Percentiles rank a stretch among this genome's conserved stretches.
These are phyloP conservation scores for Malus hybrid DNA, from an alignment of 331 rosid species.

Conservation along the genomic window DNA sequence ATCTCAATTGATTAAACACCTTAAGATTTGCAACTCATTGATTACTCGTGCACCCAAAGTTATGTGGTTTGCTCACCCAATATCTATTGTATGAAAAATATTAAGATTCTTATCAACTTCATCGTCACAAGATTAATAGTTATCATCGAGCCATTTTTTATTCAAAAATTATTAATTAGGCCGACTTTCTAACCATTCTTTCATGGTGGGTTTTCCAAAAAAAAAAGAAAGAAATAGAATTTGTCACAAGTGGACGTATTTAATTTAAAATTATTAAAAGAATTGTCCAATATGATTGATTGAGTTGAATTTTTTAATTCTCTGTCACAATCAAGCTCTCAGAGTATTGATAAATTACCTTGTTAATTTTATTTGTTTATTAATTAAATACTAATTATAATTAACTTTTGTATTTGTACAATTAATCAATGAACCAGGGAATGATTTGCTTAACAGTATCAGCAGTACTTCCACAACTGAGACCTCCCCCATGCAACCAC, in stretches of 20 bases:
- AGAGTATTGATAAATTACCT: neutral
- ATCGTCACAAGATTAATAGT: too few species aligned
- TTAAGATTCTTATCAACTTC: too few species aligned
- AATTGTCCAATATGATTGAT: neutral
- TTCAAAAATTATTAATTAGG: too few species aligned
- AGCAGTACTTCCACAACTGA: conserved; percentile 59
- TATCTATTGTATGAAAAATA: too few species aligned
- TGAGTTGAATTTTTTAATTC: neutral
- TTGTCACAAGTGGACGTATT: neutral
- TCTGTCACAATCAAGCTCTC: neutral
- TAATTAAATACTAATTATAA: neutral
- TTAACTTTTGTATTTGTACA: neutral
- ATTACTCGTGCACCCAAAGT: too few species aligned
- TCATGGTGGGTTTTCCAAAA: too few species aligned
- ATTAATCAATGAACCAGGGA: conserved; percentile 38
- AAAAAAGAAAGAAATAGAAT: neutral
- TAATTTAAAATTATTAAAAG: neutral
- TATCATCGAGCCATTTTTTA: too few species aligned
- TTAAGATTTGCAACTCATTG: too few species aligned
- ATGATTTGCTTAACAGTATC: conserved; percentile 68
- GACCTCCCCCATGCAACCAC: conserved; percentile 69
- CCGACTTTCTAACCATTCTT: too few species aligned
- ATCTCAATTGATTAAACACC: too few species aligned
- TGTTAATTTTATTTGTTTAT: neutral
- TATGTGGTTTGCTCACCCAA: too few species aligned